A percentile compares a stretch with the other conserved stretches of the same genome.
Conservation (phyloP, 2,329 filamentous ascomycete genomes). For the Didymella exigua region DNA sequence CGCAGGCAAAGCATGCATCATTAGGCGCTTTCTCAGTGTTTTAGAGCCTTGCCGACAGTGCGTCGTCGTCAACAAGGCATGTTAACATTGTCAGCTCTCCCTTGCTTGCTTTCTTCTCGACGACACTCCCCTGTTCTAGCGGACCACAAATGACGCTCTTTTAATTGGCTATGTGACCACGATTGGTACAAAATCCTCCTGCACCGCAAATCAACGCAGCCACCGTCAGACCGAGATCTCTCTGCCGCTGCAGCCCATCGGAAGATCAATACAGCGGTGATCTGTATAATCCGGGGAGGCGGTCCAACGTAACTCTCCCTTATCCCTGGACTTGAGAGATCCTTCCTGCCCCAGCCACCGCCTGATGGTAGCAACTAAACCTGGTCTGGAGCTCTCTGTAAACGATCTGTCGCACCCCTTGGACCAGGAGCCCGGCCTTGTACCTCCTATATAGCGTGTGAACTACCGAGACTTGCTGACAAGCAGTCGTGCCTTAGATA, state of each 20-base stretch:
- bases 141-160: constrained; percentile 8
- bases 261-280: constrained; percentile 32
- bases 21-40: constrained; percentile 30
- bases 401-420: constrained; percentile 45
- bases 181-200: constrained; percentile 32
- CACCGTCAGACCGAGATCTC: constrained; percentile 34
- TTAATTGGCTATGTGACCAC: constrained; percentile 11
- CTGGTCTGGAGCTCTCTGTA: constrained; percentile 32
- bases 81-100: constrained; percentile 40
- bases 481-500: constrained; percentile 31
- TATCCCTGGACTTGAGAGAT: constrained; percentile 6
- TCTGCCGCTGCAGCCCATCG: constrained; percentile 29
- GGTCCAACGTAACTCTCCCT: constrained; percentile 40
- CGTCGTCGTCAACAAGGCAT: constrained; percentile 31
- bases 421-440: constrained; percentile 31
- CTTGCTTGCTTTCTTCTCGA: constrained; percentile 41
- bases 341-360: constrained; percentile 15
- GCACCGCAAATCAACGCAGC: constrained; percentile 26
- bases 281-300: constrained; percentile 34
- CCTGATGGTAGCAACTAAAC: constrained; percentile 20
- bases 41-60: constrained; percentile 39
- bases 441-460: constrained; percentile 43
- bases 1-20: constrained; percentile 34
- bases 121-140: constrained; percentile 28
- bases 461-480: constrained; percentile 35